Conservation (phyloP, 176 grass and related monocot species). For the Urochloa ruziziensis region DNA sequence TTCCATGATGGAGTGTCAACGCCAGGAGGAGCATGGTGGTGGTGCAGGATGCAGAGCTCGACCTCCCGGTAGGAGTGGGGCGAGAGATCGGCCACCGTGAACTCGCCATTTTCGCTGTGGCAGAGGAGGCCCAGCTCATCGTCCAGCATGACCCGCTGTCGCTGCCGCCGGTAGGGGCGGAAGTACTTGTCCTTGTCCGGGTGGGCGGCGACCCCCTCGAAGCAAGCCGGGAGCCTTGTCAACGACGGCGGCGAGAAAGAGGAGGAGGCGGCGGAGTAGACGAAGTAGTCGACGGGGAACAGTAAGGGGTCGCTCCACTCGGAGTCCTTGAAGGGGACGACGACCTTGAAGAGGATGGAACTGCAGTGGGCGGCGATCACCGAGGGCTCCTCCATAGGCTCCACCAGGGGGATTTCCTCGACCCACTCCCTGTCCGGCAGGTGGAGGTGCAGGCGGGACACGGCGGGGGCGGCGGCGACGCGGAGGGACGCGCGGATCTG, state of each 20-base stretch:
- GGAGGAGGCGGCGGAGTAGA: neutral
- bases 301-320: rapidly evolving
- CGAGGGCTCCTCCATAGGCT: neutral
- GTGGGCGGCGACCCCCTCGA: neutral
- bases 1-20: neutral
- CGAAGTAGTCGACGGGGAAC: constrained; percentile 8
- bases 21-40: neutral
- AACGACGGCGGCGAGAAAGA: neutral
- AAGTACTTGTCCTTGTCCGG: neutral
- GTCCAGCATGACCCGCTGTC: neutral
- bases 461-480: neutral
- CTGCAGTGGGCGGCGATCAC: constrained; percentile 2
- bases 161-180: neutral
- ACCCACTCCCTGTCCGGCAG: neutral
- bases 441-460: constrained; percentile 24
- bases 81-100: constrained; percentile 12
- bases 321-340: neutral
- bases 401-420: neutral
- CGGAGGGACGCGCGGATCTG: neutral
- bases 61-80: neutral
- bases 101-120: neutral
- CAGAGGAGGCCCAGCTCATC: neutral
- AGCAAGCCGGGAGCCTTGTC: neutral
- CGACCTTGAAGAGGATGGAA: neutral
- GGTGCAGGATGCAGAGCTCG: constrained; percentile 11